phyloP scores from a whole-genome alignment of 2,329 filamentous ascomycete genomes.

The Cytospora mali region DNA sequence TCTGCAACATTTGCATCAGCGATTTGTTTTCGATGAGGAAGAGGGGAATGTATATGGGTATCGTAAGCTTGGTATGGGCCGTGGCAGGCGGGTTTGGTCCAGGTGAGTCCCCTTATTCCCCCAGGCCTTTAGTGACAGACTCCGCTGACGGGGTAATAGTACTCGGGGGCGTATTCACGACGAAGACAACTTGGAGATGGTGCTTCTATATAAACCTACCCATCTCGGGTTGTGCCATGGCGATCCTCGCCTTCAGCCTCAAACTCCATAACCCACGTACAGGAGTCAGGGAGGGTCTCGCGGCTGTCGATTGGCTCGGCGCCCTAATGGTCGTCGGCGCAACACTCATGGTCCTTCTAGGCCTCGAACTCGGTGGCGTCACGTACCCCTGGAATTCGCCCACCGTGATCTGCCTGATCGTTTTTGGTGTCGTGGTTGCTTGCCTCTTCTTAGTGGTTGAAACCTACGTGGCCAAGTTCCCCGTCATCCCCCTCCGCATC shows the following conservation, averaged over 20 bases:
- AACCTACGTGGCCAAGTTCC: conserved; percentile 63
- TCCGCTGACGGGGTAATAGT: conserved; percentile 28
- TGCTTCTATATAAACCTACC: conserved; percentile 53
- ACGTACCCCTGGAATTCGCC: conserved; percentile 63
- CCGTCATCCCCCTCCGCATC: conserved; percentile 68
- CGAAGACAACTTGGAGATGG: conserved; percentile 62
- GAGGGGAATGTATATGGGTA: conserved; percentile 33
- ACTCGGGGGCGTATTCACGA: conserved; percentile 65
- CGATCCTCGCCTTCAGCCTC: conserved; percentile 63
- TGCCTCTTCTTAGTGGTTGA: conserved; percentile 62
- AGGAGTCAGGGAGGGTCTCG: conserved; percentile 61
- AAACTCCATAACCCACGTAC: conserved; percentile 70
- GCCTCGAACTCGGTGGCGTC: conserved; percentile 69
- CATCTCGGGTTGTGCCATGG: conserved; percentile 56
- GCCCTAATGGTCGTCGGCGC: conserved; percentile 64
- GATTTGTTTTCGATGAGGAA: conserved; percentile 55
- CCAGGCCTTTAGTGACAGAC: not conserved
- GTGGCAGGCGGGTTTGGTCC: conserved; percentile 68
- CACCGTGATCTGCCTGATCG: conserved; percentile 62
- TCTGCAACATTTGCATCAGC: conserved; percentile 57
- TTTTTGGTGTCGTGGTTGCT: conserved; percentile 58
- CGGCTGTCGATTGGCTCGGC: conserved; percentile 63
- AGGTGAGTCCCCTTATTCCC: conserved; percentile 36
- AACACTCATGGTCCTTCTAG: conserved; percentile 70
- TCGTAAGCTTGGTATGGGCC: conserved; percentile 70